These are phyloP conservation scores for Epichloe amarillans DNA, from an alignment of 2,329 filamentous ascomycete species.

Conservation along the genomic window DNA sequence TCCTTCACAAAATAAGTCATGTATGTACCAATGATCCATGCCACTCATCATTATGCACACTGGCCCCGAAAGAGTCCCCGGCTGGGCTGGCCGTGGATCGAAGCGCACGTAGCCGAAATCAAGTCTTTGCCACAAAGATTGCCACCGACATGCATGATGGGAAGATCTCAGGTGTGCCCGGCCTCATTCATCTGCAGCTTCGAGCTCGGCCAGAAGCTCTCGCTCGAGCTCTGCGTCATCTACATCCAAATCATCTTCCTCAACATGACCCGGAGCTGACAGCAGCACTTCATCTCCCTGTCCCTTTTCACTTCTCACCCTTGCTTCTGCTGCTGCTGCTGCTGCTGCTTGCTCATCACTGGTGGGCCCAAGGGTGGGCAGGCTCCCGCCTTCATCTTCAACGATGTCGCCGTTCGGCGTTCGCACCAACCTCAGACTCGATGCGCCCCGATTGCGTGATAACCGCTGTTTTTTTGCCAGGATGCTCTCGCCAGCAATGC, in stretches of 20 bases:
- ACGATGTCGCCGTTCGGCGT: constrained; percentile 25
- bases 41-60: constrained; percentile 1
- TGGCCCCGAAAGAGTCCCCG: background rate
- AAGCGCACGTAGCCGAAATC: background rate
- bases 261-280: constrained; percentile 10
- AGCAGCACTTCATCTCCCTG: background rate
- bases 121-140: background rate
- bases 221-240: constrained; percentile 48
- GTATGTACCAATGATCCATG: background rate
- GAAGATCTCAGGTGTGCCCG: too few relatives aligned
- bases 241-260: constrained; percentile 25
- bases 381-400: constrained; percentile 21
- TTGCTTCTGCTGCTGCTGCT: constrained; percentile 15
- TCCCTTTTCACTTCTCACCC: constrained; percentile 7
- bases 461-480: constrained; percentile 39
- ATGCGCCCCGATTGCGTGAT: constrained; percentile 30
- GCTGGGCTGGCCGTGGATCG: background rate
- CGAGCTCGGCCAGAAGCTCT: constrained; percentile 48
- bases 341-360: constrained; percentile 20
- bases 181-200: constrained; percentile 21
- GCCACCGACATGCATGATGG: too few relatives aligned
- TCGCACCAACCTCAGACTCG: constrained; percentile 32
- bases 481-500: constrained; percentile 23
- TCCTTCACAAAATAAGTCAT: background rate
- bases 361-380: constrained; percentile 27